Evolutionary conservation across 2,329 filamentous ascomycete species (phyloP), one percentile per base, ranked within the genome.

Genomic region (Diaporthe destruens): DNA sequence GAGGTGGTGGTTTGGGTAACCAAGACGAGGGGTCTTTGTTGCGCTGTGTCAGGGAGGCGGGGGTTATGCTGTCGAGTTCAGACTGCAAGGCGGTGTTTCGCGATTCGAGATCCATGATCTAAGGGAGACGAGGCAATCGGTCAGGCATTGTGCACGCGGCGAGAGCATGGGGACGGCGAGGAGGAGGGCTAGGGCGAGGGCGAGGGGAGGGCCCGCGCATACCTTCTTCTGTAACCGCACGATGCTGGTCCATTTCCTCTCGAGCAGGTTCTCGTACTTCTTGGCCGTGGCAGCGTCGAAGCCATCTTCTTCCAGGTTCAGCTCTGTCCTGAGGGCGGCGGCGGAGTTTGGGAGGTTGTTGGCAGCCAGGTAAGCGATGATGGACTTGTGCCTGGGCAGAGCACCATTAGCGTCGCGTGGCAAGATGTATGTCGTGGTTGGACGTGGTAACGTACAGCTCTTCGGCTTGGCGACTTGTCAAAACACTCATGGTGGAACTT

Each of bases 191-290:
- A 49, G 69, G 16, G 44, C 68, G 71, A 20, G 51, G 20, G 20
- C 36, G 18, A 68, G 74, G 55, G 76, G n/a, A 49, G 69, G 55
- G 42, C 61, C 66, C 18, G 59, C 25, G 76, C 82, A 67, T 84
- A 93, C 94, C 93, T 97, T 98, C 84, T 98, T 98, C 84, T 98
- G 96, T 82, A 98, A 84, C 75, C 96, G 90, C 78, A 98, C 95
- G 39, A 98, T 93, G 79, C 94, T 96, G 25, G 96, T 98, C 96
- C 96, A 98, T 86, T 98, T 98, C 89, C 97, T 98, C 87, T 98
- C 96, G 76, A 98, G 84, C 36, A 98, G 84, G 2, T 93, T 93
- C 83, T 98, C 95, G 84, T 98, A 98, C 84, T 97, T 98, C 86
- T 98, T 98, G 66, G 92, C 88, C 25, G 94, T 97, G 25, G 89